These are phyloP conservation scores for Vicia sativa DNA, from an alignment of 306 rosid genomes.

Conservation along the genomic window DNA sequence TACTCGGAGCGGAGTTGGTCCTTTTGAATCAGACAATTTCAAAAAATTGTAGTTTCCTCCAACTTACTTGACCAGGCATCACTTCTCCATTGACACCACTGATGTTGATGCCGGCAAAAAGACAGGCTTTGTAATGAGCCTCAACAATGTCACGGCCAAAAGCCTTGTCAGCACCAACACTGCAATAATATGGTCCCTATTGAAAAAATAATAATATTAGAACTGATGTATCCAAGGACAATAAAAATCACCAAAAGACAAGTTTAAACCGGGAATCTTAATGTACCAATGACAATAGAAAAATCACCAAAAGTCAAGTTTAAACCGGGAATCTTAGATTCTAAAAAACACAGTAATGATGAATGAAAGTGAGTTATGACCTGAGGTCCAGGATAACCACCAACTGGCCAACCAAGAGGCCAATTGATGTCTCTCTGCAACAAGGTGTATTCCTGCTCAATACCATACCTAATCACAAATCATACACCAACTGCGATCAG, in stretches of 20 bases:
- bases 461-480: conserved; percentile 73
- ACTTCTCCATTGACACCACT: conserved; percentile 96
- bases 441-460: conserved; percentile 72
- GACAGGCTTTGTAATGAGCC: conserved; percentile 91
- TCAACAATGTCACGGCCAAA: conserved; percentile 88
- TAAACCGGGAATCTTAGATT: not conserved
- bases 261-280: not conserved
- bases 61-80: conserved; percentile 89
- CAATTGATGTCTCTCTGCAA: conserved; percentile 56
- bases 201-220: conserved; percentile 11
- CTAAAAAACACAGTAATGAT: not conserved
- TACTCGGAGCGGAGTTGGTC: too few species aligned
- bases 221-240: not conserved
- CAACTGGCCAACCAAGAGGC: conserved; percentile 74
- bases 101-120: conserved; percentile 85
- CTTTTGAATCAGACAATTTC: too few species aligned
- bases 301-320: not conserved
- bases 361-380: conserved; percentile 29
- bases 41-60: not conserved
- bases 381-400: conserved; percentile 71
- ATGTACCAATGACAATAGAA: not conserved
- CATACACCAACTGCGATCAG: conserved; percentile 5
- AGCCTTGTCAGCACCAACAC: conserved; percentile 83
- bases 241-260: conserved; percentile 4
- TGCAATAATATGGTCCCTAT: conserved; percentile 95